phyloP scores from a whole-genome alignment of 225 moss, liverwort and hornwort species.

The Sphagnum tenellum region DNA sequence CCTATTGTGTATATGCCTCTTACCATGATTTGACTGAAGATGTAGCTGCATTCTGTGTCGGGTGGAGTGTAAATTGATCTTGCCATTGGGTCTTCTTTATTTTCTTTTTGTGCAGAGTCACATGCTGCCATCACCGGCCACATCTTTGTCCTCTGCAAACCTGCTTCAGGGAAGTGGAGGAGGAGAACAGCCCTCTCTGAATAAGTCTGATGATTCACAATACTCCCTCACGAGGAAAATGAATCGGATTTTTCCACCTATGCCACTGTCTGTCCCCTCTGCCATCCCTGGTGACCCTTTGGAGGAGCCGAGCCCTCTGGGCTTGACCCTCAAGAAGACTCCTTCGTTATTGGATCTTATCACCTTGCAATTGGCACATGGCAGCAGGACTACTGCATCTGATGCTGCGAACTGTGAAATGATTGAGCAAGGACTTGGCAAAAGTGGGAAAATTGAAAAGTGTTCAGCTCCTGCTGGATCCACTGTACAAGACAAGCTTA shows the following conservation, averaged over 20 bases:
- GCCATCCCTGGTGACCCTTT: conserved; percentile 43
- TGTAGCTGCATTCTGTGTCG: too few relatives aligned
- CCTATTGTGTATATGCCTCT: too few relatives aligned
- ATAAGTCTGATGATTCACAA: conserved; percentile 22
- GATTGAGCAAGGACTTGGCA: conserved; percentile 30
- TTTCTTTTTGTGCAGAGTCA: conserved; percentile 8
- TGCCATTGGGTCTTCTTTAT: too few relatives aligned
- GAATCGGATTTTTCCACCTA: conserved; percentile 25
- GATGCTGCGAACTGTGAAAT: conserved; percentile 29
- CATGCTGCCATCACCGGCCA: conserved; percentile 1
- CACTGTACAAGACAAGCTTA: conserved; percentile 72
- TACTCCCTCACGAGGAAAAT: conserved; percentile 22
- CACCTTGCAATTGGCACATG: conserved; percentile 58
- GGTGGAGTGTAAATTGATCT: too few relatives aligned
- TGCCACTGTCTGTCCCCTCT: conserved; percentile 14
- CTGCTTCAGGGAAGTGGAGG: conserved; percentile 13
- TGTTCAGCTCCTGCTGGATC: conserved; percentile 59
- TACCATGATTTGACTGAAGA: too few relatives aligned
- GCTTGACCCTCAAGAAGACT: conserved; percentile 81
- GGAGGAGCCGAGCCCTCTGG: conserved; percentile 86
- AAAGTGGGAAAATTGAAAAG: conserved; percentile 38
- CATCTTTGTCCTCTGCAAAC: conserved; percentile 4
- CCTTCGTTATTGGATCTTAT: conserved; percentile 95
- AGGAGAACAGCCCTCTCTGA: conserved; percentile 1
- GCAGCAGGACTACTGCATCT: conserved; percentile 5